Conservation (phyloP, 2,329 filamentous ascomycete genomes). For the Cladosporium sp. region DNA sequence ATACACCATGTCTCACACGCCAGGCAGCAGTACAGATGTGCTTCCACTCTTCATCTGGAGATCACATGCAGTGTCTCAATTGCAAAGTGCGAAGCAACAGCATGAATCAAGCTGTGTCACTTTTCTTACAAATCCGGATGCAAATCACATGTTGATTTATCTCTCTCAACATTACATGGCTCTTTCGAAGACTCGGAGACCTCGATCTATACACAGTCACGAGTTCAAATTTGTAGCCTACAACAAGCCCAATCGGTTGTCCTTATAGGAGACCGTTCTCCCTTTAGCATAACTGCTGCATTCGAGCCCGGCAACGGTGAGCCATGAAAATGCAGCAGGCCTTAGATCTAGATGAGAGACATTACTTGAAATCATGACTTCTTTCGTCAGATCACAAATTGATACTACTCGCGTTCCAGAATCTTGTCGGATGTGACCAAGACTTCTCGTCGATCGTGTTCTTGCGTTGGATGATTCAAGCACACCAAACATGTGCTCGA, state of each 20-base stretch:
- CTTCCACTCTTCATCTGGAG: neutral
- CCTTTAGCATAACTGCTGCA: conserved; percentile 81
- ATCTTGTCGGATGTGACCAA: too few species aligned
- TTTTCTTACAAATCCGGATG: neutral
- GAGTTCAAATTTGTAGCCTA: conserved; percentile 86
- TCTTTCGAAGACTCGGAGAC: conserved; percentile 90
- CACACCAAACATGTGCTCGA: too few species aligned
- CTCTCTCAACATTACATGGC: conserved; percentile 50
- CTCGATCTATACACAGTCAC: conserved; percentile 62
- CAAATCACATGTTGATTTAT: too few species aligned
- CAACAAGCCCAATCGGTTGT: conserved; percentile 57
- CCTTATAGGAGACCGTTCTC: conserved; percentile 23
- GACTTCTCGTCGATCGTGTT: too few species aligned
- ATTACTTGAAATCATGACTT: conserved; percentile 22
- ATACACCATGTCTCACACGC: neutral
- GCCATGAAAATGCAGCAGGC: conserved; percentile 77
- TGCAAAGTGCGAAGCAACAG: neutral
- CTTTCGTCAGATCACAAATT: too few species aligned
- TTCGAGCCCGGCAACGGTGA: conserved; percentile 58
- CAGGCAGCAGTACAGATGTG: neutral
- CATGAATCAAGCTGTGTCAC: neutral
- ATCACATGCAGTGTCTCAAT: neutral
- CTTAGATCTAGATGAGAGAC: conserved; percentile 59
- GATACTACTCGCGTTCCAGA: too few species aligned
- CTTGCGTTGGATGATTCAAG: too few species aligned